Percentiles rank a stretch among this genome's conserved stretches.
Conservation (phyloP, 2,329 filamentous ascomycete species). For the Arthrobotrys sphaeroides region DNA sequence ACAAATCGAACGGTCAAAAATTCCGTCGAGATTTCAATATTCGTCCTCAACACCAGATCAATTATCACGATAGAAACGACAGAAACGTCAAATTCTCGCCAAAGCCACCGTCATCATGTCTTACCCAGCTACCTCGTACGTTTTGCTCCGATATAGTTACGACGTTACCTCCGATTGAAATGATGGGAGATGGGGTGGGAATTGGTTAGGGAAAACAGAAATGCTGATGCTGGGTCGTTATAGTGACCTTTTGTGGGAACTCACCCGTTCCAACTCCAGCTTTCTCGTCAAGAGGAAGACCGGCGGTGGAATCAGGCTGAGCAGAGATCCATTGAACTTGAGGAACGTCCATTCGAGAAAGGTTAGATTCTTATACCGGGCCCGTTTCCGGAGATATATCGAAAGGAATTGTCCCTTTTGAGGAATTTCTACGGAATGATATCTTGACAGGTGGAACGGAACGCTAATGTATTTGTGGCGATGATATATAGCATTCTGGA, state of each 20-base stretch:
- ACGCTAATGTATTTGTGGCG: conserved; percentile 32
- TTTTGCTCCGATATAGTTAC: conserved; percentile 4
- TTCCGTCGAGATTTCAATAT: conserved; percentile 39
- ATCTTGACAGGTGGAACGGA: conserved; percentile 40
- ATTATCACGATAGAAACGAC: conserved; percentile 20
- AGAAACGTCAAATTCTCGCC: conserved; percentile 21
- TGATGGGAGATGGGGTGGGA: background rate
- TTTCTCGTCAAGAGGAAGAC: conserved; percentile 90
- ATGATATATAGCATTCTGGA: conserved; percentile 46
- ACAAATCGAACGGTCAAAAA: conserved; percentile 45
- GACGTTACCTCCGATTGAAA: background rate
- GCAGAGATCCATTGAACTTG: conserved; percentile 91
- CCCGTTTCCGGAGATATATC: conserved; percentile 17
- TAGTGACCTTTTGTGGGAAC: conserved; percentile 51
- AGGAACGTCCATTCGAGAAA: conserved; percentile 90
- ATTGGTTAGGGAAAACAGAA: background rate
- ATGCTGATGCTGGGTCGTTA: conserved; percentile 30
- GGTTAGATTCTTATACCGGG: conserved; percentile 64
- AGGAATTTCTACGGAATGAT: conserved; percentile 31
- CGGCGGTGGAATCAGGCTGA: conserved; percentile 85
- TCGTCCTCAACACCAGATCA: conserved; percentile 32
- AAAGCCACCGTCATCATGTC: conserved; percentile 40
- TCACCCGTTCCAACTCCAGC: conserved; percentile 82
- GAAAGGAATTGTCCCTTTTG: conserved; percentile 3
- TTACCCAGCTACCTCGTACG: conserved; percentile 37